Conservation (phyloP, 2,329 filamentous ascomycete genomes). For the Microascus cirrosus region DNA sequence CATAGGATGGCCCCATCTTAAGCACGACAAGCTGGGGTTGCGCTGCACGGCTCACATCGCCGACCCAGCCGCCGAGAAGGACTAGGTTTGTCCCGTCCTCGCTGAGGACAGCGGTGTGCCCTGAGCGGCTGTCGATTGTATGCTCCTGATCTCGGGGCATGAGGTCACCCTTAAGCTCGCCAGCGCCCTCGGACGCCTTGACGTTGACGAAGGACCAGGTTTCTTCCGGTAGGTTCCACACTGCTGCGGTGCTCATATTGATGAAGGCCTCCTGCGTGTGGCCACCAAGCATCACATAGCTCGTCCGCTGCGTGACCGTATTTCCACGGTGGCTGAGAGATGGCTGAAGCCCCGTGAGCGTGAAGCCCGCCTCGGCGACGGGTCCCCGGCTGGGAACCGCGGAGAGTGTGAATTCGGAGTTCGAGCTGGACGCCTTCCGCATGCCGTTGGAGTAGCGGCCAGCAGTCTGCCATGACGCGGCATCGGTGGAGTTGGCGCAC, state of each 20-base stretch:
- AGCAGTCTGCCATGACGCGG: constrained; percentile 48
- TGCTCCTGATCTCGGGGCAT: not conserved
- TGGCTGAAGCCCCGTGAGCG: constrained; percentile 61
- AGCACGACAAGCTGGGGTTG: constrained; percentile 72
- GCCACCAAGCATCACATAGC: constrained; percentile 74
- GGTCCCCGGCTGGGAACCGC: constrained; percentile 30
- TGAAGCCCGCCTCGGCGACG: constrained; percentile 71
- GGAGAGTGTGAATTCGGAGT: constrained; percentile 22
- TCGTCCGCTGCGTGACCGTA: constrained; percentile 58
- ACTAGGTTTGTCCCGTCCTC: constrained; percentile 69
- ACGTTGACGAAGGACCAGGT: constrained; percentile 75
- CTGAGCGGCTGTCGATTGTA: constrained; percentile 68
- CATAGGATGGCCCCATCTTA: constrained; percentile 63
- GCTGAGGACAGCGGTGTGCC: constrained; percentile 74
- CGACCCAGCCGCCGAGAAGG: constrained; percentile 87
- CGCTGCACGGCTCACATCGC: constrained; percentile 63
- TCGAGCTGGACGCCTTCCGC: constrained; percentile 45
- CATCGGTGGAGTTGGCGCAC: constrained; percentile 51
- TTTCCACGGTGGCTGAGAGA: constrained; percentile 59
- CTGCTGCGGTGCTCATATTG: constrained; percentile 83
- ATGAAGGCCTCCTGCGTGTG: constrained; percentile 77
- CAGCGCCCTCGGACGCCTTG: constrained; percentile 23
- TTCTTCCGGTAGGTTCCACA: constrained; percentile 79
- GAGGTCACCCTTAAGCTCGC: constrained; percentile 8
- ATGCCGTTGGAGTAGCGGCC: constrained; percentile 76